Conservation (phyloP, 1,284 basidiomycete genomes). For the Sphagnurus paluster region DNA sequence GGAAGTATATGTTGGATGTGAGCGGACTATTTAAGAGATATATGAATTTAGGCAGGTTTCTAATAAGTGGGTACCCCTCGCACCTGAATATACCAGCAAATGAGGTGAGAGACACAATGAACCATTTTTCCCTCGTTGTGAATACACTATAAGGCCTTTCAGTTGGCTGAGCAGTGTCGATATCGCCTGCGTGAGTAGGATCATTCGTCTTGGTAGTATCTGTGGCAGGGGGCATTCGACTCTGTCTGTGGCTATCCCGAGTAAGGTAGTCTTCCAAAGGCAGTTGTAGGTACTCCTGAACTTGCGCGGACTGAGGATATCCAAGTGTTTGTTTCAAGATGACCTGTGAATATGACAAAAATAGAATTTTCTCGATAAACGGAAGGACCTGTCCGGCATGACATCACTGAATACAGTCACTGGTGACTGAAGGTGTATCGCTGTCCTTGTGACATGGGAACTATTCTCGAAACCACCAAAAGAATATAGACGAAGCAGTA, state of each 20-base stretch:
- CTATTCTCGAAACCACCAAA: no score
- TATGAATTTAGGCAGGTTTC: neutral
- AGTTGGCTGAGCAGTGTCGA: neutral
- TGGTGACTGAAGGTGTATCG: no score
- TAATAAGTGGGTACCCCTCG: neutral
- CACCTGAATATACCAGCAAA: conserved; percentile 66
- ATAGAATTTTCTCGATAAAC: no score
- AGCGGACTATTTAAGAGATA: conserved; percentile 49
- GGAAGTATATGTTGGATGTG: conserved; percentile 77
- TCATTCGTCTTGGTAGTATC: neutral
- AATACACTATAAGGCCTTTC: conserved; percentile 52
- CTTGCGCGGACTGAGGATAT: no score
- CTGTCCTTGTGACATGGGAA: no score
- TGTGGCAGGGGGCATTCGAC: neutral
- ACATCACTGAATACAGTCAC: no score
- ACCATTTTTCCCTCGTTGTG: conserved; percentile 61
- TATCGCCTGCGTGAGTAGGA: neutral
- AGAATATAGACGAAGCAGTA: no score
- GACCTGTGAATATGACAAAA: no score
- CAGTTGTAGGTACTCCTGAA: no score
- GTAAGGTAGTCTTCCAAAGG: no score
- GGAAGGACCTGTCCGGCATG: no score
- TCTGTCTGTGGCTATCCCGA: neutral
- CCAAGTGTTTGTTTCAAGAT: no score
- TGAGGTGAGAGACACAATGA: conserved; percentile 58